phyloP scores from a whole-genome alignment of 2,329 filamentous ascomycete genomes.

The Xylariales sp. region DNA sequence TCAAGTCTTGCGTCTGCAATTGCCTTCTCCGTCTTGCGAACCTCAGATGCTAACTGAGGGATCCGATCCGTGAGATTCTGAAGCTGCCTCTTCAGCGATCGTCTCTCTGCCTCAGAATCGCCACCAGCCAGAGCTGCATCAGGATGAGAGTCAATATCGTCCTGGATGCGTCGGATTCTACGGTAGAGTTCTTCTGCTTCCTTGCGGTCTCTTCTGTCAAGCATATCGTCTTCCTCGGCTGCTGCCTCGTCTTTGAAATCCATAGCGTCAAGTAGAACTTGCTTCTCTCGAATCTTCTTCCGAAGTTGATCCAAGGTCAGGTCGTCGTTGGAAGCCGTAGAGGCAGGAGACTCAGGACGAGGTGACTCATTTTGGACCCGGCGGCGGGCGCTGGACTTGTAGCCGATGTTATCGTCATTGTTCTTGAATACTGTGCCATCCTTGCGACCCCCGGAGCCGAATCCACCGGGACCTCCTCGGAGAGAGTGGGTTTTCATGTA shows the following conservation, averaged over 20 bases:
- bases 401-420: slow-evolving; percentile 88
- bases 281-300: slow-evolving; percentile 92
- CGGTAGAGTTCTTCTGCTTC: slow-evolving; percentile 94
- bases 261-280: slow-evolving; percentile 90
- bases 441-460: slow-evolving; percentile 61
- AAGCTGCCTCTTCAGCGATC: slow-evolving; percentile 82
- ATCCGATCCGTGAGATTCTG: slow-evolving; percentile 86
- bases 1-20: slow-evolving; percentile 91
- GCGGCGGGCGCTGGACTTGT: slow-evolving; percentile 88
- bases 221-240: slow-evolving; percentile 83
- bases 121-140: slow-evolving; percentile 65
- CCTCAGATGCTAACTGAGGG: slow-evolving; percentile 86
- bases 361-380: slow-evolving; percentile 74
- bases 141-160: slow-evolving; percentile 90
- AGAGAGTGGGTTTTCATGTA: slow-evolving; percentile 97
- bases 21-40: slow-evolving; percentile 83
- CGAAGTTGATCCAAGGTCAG: slow-evolving; percentile 79
- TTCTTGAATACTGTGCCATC: slow-evolving; percentile 97
- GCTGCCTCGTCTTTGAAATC: slow-evolving; percentile 93
- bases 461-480: slow-evolving; percentile 56
- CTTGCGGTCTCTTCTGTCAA: slow-evolving; percentile 84
- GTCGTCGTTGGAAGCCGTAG: slow-evolving; percentile 71
- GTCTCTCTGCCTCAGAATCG: slow-evolving; percentile 84
- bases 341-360: slow-evolving; percentile 70
- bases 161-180: slow-evolving; percentile 84